Evolutionary conservation across 2,329 filamentous ascomycete species (phyloP), one percentile per base, ranked within the genome.

Genomic region (Alternaria sp.): DNA sequence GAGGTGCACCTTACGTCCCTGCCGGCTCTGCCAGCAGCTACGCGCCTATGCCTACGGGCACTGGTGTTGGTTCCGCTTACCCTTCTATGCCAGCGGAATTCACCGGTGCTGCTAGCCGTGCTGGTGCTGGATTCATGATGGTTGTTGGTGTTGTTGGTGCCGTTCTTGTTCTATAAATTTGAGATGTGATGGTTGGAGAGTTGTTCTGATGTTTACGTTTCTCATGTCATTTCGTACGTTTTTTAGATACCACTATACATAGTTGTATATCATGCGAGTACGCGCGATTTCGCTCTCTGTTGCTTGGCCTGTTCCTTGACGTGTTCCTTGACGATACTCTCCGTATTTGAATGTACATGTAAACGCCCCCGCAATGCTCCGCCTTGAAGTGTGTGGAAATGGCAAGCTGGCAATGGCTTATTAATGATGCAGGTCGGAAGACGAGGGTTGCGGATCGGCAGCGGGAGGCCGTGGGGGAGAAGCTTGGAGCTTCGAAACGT

Each of bases 61-160:
- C 60, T 6, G 63, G 59, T 16, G 69, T 57, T 38, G 61, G 67
- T 46, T 64, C 60, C 8, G 63, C 58, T 52, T 46, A 62, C 54
- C 62, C 65, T 16, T 55, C 62, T 16, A 65, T 58, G 60, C 65
- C 46, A n/a, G 46, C 65, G 14, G 52, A 64, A 57, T 75, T 73
- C 22, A 64, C 69, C 46, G 73, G 73, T 43, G 70, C 71, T n/a
- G 72, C 70, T 34, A 71, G 65, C 59, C 63, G 63, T 38, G 53
- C 69, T 25, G 52, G 70, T 36, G 60, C 71, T 32, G 72, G 73
- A 0, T 12, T 71, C 57, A 69, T 60, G 54, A 61, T 60, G 16
- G 12, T 69, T 34, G 61, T 64, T 20, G 70, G 64, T 22, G 43
- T 69, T 34, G 52, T 70, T 9, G 70, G 60, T 43, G 73, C 65